These are phyloP conservation scores for Alternaria tenuissima DNA, from an alignment of 2,329 filamentous ascomycete species.

Conservation along the genomic window DNA sequence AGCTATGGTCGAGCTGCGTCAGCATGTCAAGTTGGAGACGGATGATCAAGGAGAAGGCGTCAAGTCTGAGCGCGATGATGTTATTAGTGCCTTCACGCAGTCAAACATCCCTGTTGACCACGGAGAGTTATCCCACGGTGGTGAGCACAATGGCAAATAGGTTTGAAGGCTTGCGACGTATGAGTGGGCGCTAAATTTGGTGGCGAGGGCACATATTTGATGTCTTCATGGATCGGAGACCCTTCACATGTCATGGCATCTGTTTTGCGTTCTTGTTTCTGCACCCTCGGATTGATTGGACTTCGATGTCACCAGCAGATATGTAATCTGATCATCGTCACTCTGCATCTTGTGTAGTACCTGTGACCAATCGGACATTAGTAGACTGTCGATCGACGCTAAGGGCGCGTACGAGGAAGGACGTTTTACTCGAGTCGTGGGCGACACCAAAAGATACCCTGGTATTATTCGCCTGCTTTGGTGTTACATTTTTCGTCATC, in stretches of 20 bases:
- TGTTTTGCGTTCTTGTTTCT: not conserved
- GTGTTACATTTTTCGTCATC: not conserved
- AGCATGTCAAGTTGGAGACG: constrained; percentile 8
- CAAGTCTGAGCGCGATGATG: constrained; percentile 6
- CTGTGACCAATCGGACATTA: not conserved
- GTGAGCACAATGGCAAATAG: not conserved
- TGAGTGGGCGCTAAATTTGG: not conserved
- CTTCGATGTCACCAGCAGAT: not conserved
- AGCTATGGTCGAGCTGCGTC: constrained; percentile 10
- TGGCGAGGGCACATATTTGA: not conserved
- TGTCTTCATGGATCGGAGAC: not conserved
- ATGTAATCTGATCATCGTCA: not conserved
- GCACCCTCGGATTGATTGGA: not conserved
- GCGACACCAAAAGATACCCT: not conserved
- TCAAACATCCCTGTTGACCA: not conserved
- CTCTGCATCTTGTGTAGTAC: not conserved
- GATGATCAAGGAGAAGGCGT: not conserved
- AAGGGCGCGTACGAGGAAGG: not conserved
- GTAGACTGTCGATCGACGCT: not conserved
- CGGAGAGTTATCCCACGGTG: not conserved
- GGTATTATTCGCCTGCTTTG: accelerated
- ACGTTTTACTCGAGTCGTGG: not conserved
- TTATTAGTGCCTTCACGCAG: not conserved
- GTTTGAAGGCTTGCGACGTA: not conserved
- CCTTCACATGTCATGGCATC: not conserved